These are phyloP conservation scores for Beauveria pseudobassiana DNA, from an alignment of 2,329 filamentous ascomycete species.

Conservation along the genomic window DNA sequence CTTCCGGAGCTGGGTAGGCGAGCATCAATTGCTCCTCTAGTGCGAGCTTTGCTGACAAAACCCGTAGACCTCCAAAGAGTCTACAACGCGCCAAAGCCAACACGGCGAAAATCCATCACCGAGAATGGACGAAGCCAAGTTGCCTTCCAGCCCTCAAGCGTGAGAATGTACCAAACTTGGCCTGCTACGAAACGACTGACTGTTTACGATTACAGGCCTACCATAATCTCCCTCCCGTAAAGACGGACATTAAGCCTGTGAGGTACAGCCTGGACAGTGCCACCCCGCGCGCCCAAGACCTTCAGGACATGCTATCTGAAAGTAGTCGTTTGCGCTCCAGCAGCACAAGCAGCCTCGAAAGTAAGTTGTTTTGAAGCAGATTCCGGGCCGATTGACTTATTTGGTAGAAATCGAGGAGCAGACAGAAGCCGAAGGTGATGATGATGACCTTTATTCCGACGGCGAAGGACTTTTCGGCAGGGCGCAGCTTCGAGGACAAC, in stretches of 20 bases:
- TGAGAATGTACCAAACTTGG: conserved; percentile 10
- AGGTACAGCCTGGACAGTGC: conserved; percentile 60
- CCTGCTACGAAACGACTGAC: background rate
- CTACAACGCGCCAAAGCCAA: conserved; percentile 27
- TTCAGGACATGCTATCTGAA: conserved; percentile 61
- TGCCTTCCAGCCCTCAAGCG: conserved; percentile 20
- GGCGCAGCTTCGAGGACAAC: conserved; percentile 47
- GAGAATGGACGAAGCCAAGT: conserved; percentile 28
- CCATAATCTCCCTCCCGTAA: conserved; percentile 61
- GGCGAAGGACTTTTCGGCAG: conserved; percentile 74
- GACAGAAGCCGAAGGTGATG: conserved; percentile 44
- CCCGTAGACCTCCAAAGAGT: conserved; percentile 36
- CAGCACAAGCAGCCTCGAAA: conserved; percentile 69
- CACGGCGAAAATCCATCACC: conserved; percentile 30
- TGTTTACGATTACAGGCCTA: conserved; percentile 8
- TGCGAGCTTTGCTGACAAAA: conserved; percentile 16
- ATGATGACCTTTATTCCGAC: conserved; percentile 36
- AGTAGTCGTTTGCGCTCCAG: conserved; percentile 52
- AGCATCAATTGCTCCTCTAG: background rate
- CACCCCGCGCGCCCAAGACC: conserved; percentile 77
- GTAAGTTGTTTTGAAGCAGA: conserved; percentile 36
- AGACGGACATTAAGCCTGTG: conserved; percentile 63
- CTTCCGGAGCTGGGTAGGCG: conserved; percentile 69
- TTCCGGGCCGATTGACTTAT: conserved; percentile 19
- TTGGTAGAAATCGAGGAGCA: conserved; percentile 48